These are phyloP conservation scores for Candida oleophila DNA, from an alignment of 805 yeast species.

Conservation along the genomic window DNA sequence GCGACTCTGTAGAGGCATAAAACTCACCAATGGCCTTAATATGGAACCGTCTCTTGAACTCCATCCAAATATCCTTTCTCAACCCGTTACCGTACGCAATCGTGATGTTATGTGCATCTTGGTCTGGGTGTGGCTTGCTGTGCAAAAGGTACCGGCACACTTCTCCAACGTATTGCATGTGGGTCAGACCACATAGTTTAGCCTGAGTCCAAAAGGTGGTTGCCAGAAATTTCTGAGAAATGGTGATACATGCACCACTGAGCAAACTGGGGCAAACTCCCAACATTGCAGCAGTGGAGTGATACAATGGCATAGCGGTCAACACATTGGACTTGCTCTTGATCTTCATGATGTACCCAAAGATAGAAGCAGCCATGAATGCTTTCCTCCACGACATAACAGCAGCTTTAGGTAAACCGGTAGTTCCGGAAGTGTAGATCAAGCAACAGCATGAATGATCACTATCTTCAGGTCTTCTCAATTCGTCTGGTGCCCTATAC, in stretches of 20 bases:
- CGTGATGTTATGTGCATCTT: slow-evolving; percentile 54
- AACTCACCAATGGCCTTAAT: slow-evolving; percentile 82
- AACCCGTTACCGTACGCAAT: slow-evolving; percentile 91
- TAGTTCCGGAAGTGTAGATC: slow-evolving; percentile 91
- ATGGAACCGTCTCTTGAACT: slow-evolving; percentile 73
- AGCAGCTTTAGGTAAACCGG: slow-evolving; percentile 93
- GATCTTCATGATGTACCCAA: slow-evolving; percentile 67
- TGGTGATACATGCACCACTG: slow-evolving; percentile 72
- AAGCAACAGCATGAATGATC: slow-evolving; percentile 67
- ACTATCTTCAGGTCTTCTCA: slow-evolving; percentile 57
- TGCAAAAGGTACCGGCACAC: slow-evolving; percentile 82
- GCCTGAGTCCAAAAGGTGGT: slow-evolving; percentile 90
- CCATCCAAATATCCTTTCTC: slow-evolving; percentile 83
- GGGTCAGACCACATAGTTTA: slow-evolving; percentile 65
- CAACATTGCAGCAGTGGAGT: slow-evolving; percentile 87
- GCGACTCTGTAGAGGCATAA: slow-evolving; percentile 92
- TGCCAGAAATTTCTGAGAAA: slow-evolving; percentile 81
- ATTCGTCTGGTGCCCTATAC: slow-evolving; percentile 53
- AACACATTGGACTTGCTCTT: slow-evolving; percentile 57
- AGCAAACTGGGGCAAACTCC: slow-evolving; percentile 71
- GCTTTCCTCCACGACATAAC: slow-evolving; percentile 90
- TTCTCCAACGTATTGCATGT: slow-evolving; percentile 92
- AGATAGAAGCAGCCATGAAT: slow-evolving; percentile 65
- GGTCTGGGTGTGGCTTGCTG: slow-evolving; percentile 64
- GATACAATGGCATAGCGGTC: slow-evolving; percentile 95